Base-by-base conservation (phyloP, 2,329 filamentous ascomycete species). In the Aspergillus felis region DNA sequence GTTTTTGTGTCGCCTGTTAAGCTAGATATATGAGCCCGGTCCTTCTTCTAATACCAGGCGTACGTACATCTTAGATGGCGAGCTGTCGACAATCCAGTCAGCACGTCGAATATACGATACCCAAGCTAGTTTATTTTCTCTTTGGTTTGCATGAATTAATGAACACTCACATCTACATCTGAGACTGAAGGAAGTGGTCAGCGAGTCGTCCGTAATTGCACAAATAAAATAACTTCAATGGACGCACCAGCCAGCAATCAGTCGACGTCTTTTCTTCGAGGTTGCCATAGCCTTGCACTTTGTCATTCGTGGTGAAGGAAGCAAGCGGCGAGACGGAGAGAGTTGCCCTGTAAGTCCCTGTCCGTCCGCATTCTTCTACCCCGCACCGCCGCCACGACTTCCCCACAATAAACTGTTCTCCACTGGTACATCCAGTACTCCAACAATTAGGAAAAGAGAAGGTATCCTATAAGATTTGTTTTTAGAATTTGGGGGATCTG, bases 21-120 rank as follows among this genome's bases (percentile, higher is more conserved):
- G 2, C n/a, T 25, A n/a, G 20, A 61, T 27, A 55, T 41, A 24
- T 27, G 3, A 41, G 9, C 3, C 6, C 32, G 3, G 14, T 7
- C 5, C 32, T 38, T 17, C 32, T 20, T 2, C 20, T 10, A 5
- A 50, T 3, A 4, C 6, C 8, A 10, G 10, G 5, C 17, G 10
- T 44, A 49, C 61, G 17, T 51, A 68, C 66, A 68, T 57, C 59
- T 68, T 14, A 68, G 49, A 58, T 68, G 66, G 2, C 66, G 66
- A 27, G 38, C 66, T 68, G 14, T 8, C 35, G 8, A 28, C 4
- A 3, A 50, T 20, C 3, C 4, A 47, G 8, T 51, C 25, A 46
- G 20, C 27, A 49, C 14, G 24, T 27, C 32, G 28, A 44, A 27
- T 4, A 32, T 48, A 29, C 25, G n/a, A 25, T 25, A 3, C 14